A percentile compares a stretch with the other conserved stretches of the same genome.
These are phyloP conservation scores for Penicillium silybi DNA, from an alignment of 495 filamentous ascomycete species.

Conservation along the genomic window DNA sequence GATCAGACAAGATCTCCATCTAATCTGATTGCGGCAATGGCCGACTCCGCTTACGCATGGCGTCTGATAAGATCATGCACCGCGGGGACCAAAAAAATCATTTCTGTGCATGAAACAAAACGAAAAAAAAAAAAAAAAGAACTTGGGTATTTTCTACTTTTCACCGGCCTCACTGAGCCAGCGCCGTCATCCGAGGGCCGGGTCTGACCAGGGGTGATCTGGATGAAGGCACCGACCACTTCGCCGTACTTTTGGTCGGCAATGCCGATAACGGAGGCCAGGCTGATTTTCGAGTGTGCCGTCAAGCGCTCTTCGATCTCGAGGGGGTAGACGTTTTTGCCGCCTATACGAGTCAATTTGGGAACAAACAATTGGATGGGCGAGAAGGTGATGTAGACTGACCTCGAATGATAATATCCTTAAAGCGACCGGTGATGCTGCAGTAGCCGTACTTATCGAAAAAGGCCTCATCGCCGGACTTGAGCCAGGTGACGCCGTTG, in stretches of 20 bases:
- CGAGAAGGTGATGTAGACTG: not conserved
- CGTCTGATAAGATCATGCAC: conserved; percentile 14
- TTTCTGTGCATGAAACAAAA: not conserved
- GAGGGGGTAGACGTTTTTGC: conserved; percentile 78
- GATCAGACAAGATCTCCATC: conserved; percentile 35
- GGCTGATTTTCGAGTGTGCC: conserved; percentile 49
- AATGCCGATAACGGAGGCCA: conserved; percentile 61
- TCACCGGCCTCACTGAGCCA: conserved; percentile 25
- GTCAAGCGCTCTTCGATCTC: conserved; percentile 68
- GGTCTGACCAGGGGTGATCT: conserved; percentile 18
- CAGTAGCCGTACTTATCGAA: conserved; percentile 63
- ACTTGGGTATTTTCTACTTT: not conserved
- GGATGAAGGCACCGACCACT: conserved; percentile 61
- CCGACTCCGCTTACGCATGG: not conserved
- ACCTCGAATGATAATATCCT: conserved; percentile 82
- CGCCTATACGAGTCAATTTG: conserved; percentile 28
- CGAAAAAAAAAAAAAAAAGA: not conserved
- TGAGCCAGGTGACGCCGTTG: conserved; percentile 58
- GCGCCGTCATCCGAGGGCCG: conserved; percentile 42
- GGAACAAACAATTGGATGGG: not conserved
- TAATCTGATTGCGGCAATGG: conserved; percentile 28
- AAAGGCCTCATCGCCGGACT: conserved; percentile 66
- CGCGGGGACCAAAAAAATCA: not conserved
- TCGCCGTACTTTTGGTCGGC: conserved; percentile 62
- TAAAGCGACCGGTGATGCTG: conserved; percentile 68